Evolutionary conservation across 2,329 filamentous ascomycete genomes (phyloP).

Genomic region (Fonsecaea nubica): DNA sequence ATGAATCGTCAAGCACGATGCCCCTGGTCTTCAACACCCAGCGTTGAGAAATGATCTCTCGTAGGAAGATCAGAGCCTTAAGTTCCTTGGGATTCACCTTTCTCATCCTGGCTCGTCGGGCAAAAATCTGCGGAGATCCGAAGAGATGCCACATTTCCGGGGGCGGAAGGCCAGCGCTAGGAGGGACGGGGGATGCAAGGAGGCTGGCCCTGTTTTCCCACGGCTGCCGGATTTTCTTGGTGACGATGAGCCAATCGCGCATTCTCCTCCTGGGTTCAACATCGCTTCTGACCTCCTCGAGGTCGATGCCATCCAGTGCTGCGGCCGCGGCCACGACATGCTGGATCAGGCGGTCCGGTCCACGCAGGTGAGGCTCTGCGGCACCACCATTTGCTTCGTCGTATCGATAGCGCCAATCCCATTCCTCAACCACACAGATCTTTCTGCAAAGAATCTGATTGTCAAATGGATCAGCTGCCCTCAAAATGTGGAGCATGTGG

Average conservation of each 20-base stretch:
- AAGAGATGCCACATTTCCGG: not conserved
- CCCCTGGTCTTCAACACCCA: not conserved
- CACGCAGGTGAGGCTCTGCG: not conserved
- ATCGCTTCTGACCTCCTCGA: not conserved
- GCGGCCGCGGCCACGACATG: not conserved
- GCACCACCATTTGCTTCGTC: not conserved
- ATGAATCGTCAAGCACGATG: not conserved
- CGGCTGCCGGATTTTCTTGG: not conserved
- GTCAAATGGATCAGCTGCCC: not conserved
- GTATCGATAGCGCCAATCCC: slow-evolving; percentile 3
- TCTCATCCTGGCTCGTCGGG: not conserved
- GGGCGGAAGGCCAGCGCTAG: not conserved
- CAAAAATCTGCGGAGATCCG: not conserved
- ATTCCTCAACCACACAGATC: not conserved
- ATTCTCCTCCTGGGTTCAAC: slow-evolving; percentile 2
- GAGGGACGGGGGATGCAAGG: not conserved
- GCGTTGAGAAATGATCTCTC: not conserved
- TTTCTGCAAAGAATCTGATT: not conserved
- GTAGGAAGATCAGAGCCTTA: not conserved
- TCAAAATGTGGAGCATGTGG: not conserved
- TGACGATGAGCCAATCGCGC: not conserved
- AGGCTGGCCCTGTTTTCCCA: not conserved
- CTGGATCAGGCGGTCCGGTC: not conserved
- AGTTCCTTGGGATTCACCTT: not conserved
- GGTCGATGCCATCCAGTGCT: not conserved